Evolutionary conservation across 331 rosid genomes (phyloP).

Genomic region (Pyrus hybrid): DNA sequence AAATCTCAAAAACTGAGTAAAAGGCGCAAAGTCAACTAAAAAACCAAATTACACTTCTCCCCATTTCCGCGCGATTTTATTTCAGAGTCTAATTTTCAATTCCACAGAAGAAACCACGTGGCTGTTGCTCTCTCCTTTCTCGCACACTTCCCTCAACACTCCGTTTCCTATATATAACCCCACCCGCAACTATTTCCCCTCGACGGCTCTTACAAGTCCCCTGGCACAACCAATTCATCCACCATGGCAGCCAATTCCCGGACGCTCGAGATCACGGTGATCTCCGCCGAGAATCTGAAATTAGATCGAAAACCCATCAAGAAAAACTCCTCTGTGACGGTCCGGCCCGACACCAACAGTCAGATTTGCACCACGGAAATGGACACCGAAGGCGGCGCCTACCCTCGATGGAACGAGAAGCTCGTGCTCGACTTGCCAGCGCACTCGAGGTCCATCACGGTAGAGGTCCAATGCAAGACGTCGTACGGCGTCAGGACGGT

Average conservation of each 20-base stretch:
- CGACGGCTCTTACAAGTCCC: background rate
- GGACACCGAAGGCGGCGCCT: constrained; percentile 28
- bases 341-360: constrained; percentile 9
- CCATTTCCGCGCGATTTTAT: background rate
- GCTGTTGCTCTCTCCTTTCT: background rate
- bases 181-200: background rate
- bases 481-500: constrained; percentile 14
- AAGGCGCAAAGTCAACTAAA: background rate
- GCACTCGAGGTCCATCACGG: constrained; percentile 11
- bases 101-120: background rate
- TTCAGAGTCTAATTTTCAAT: background rate
- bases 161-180: background rate
- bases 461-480: constrained; percentile 48
- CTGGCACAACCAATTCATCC: background rate
- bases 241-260: background rate
- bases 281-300: constrained; percentile 30
- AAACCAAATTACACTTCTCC: background rate
- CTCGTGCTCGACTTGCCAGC: constrained; percentile 23
- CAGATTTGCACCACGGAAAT: background rate
- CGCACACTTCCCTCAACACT: background rate
- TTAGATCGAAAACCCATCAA: constrained; percentile 17
- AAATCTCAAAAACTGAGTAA: background rate
- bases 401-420: constrained; percentile 26
- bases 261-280: constrained; percentile 29
- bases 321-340: constrained; percentile 21